Percentiles rank a stretch among this genome's conserved stretches.
Evolutionary conservation across 148 eudicot genomes (phyloP).

Genomic region (Beta vulgaris): DNA sequence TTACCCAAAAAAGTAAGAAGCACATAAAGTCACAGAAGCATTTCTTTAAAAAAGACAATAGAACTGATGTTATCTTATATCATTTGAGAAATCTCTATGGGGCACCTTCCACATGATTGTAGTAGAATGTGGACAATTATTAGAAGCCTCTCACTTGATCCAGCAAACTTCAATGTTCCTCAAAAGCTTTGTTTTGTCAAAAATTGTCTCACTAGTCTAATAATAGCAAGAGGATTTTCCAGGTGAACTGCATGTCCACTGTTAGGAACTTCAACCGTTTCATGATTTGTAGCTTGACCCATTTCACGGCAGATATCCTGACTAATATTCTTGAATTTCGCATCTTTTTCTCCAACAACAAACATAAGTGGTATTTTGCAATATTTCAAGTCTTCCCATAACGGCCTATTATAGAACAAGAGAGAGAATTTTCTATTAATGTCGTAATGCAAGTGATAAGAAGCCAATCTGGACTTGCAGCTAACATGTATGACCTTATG

Average conservation of each 20-base stretch:
- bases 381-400: constrained; percentile 84
- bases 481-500: neutral
- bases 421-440: neutral
- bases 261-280: constrained; percentile 50
- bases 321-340: constrained; percentile 64
- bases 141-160: neutral
- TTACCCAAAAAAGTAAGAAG: no score
- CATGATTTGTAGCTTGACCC: constrained; percentile 26
- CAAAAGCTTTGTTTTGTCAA: constrained; percentile 28
- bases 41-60: no score
- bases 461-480: neutral
- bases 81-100: neutral
- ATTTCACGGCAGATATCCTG: constrained; percentile 40
- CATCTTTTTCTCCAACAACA: constrained; percentile 68
- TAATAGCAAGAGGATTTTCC: constrained; percentile 77
- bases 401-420: constrained; percentile 39
- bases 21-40: no score
- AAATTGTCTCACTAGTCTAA: constrained; percentile 52
- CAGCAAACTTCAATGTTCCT: neutral
- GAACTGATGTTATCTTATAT: neutral
- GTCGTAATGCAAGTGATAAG: neutral
- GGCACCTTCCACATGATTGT: neutral
- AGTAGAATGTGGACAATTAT: neutral
- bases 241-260: constrained; percentile 92
- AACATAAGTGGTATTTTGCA: constrained; percentile 56